Conservation (phyloP, 2,329 filamentous ascomycete species). For the Pyricularia sp. region DNA sequence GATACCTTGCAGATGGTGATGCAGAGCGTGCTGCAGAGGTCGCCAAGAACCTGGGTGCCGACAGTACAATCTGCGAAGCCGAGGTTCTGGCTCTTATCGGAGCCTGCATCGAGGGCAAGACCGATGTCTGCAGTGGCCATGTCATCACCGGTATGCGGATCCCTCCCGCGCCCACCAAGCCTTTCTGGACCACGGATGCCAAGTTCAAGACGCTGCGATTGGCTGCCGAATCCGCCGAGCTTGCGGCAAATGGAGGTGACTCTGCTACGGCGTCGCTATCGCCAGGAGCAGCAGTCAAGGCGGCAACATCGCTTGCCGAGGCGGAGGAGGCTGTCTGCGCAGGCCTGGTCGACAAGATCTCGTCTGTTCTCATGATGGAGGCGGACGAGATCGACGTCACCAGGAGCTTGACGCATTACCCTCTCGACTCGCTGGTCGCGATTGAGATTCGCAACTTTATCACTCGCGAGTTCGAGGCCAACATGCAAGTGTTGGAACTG, state of each 20-base stretch:
- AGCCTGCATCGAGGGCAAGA: slow-evolving; percentile 10
- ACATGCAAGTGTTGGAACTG: slow-evolving; percentile 44
- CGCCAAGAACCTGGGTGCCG: slow-evolving; percentile 15
- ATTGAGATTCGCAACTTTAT: slow-evolving; percentile 43
- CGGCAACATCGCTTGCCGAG: slow-evolving; percentile 29
- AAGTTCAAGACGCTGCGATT: slow-evolving; percentile 39
- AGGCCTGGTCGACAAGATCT: slow-evolving; percentile 36
- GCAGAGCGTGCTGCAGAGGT: slow-evolving; percentile 34
- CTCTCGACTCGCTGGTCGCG: slow-evolving; percentile 37
- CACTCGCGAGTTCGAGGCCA: slow-evolving; percentile 37
- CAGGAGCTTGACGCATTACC: slow-evolving; percentile 29
- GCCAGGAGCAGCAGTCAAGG: slow-evolving; percentile 27
- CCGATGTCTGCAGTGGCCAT: slow-evolving; percentile 26
- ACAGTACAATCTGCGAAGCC: slow-evolving; percentile 16
- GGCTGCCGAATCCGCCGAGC: slow-evolving; percentile 20
- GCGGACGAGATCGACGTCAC: slow-evolving; percentile 37
- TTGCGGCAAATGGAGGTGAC: slow-evolving; percentile 19
- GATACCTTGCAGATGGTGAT: slow-evolving; percentile 37
- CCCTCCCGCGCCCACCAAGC: slow-evolving; percentile 29
- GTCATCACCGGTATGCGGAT: slow-evolving; percentile 43
- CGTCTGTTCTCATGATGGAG: slow-evolving; percentile 38
- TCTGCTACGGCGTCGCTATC: slow-evolving; percentile 26
- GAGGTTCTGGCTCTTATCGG: slow-evolving; percentile 12
- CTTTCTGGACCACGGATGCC: slow-evolving; percentile 43
- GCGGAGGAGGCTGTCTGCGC: slow-evolving; percentile 32